Evolutionary conservation across 2,329 filamentous ascomycete genomes (phyloP).

Genomic region (Aspergillus sp.): DNA sequence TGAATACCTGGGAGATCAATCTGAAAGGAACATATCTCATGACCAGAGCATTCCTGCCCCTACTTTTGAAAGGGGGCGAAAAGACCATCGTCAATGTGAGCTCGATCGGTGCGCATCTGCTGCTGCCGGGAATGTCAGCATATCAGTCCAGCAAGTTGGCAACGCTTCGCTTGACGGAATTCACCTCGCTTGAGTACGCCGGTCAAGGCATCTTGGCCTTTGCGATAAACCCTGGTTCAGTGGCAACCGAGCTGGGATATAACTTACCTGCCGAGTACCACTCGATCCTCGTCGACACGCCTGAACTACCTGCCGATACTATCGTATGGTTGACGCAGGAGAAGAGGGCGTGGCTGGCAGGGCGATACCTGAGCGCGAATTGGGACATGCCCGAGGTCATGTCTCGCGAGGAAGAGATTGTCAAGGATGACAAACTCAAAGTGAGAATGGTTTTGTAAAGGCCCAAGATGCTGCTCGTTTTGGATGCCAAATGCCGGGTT

Average conservation of each 20-base stretch:
- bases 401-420: conserved; percentile 34
- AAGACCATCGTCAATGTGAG: conserved; percentile 42
- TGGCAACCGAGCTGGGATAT: conserved; percentile 30
- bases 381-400: conserved; percentile 43
- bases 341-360: conserved; percentile 38
- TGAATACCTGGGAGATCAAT: conserved; percentile 41
- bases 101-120: conserved; percentile 35
- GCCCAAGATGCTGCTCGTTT: no score
- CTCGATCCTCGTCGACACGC: conserved; percentile 28
- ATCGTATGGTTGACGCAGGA: conserved; percentile 36
- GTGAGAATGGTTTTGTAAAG: not conserved
- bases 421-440: conserved; percentile 13
- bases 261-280: conserved; percentile 23
- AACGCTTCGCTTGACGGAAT: not conserved
- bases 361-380: conserved; percentile 35
- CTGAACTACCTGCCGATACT: conserved; percentile 35
- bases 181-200: conserved; percentile 1
- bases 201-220: conserved; percentile 7
- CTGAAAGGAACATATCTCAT: conserved; percentile 40
- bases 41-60: conserved; percentile 38
- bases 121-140: not conserved
- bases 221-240: conserved; percentile 32
- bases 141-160: not conserved
- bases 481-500: no score
- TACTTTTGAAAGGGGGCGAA: conserved; percentile 20